Conservation (phyloP, 1,139 yeast genomes). For the Hemisphaericaspora xylofermentans region DNA sequence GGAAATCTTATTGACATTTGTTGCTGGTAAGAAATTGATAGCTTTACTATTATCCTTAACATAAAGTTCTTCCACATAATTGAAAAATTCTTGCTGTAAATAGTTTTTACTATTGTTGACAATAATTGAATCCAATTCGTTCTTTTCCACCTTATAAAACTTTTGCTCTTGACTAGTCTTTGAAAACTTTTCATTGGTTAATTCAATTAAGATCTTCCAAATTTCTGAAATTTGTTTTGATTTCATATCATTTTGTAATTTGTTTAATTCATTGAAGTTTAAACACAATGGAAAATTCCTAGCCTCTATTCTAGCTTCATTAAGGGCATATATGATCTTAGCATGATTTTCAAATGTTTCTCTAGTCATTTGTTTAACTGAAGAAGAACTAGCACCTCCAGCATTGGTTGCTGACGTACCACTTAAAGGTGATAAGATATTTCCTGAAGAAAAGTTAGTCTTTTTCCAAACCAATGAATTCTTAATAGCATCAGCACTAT, state of each 20-base stretch:
- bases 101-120: conserved; percentile 57
- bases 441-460: conserved; percentile 35
- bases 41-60: conserved; percentile 53
- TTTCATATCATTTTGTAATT: conserved; percentile 51
- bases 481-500: conserved; percentile 18
- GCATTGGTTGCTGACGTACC: conserved; percentile 12
- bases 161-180: conserved; percentile 47
- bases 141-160: conserved; percentile 38
- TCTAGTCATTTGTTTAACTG: conserved; percentile 37
- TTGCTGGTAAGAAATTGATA: conserved; percentile 53
- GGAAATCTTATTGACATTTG: conserved; percentile 67
- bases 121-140: conserved; percentile 46
- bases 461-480: conserved; percentile 37
- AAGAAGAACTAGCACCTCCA: conserved; percentile 12
- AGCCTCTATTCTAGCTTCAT: conserved; percentile 61
- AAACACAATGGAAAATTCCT: conserved; percentile 50
- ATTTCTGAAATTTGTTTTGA: conserved; percentile 64
- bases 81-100: conserved; percentile 76
- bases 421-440: conserved; percentile 35
- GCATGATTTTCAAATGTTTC: conserved; percentile 77
- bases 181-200: conserved; percentile 36
- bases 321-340: conserved; percentile 64
- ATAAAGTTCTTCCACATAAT: conserved; percentile 71
- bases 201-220: conserved; percentile 56
- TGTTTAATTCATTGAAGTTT: conserved; percentile 54